Evolutionary conservation across 441 rosid species (phyloP).

Genomic region (Populus hybrid): DNA sequence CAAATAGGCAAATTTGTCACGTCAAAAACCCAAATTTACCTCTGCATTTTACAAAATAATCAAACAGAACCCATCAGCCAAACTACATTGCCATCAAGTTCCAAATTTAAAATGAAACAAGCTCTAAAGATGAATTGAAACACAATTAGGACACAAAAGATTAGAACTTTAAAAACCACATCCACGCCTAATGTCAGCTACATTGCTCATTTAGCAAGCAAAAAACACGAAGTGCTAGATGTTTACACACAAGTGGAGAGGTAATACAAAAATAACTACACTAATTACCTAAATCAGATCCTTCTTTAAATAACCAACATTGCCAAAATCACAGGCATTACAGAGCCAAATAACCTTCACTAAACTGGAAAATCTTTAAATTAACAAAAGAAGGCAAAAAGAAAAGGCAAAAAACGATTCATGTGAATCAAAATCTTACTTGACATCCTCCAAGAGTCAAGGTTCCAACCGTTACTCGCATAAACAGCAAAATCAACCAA

Average conservation of each 20-base stretch:
- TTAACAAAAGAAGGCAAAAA: not conserved
- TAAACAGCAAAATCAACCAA: constrained; percentile 11
- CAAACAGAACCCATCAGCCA: constrained; percentile 14
- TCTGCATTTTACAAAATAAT: not conserved
- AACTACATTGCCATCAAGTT: not conserved
- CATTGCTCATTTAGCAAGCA: constrained; percentile 22
- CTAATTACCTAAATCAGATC: not conserved
- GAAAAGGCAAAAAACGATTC: not conserved
- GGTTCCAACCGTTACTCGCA: constrained; percentile 8
- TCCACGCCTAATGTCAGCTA: constrained; percentile 4
- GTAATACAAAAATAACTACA: not conserved
- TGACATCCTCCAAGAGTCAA: constrained; percentile 21
- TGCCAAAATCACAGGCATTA: not conserved
- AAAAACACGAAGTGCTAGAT: not conserved
- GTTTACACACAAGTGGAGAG: not conserved
- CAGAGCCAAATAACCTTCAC: not conserved
- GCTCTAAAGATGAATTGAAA: not conserved
- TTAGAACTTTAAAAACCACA: not conserved
- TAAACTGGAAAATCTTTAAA: not conserved
- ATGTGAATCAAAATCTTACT: not conserved
- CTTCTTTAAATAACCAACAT: not conserved
- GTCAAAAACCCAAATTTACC: not conserved
- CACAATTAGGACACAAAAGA: constrained; percentile 1
- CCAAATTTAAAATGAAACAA: not conserved
- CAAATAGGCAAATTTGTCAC: not conserved